Evolutionary conservation across 1,284 basidiomycete genomes (phyloP).

Genomic region (Leccinum subspadiceum): DNA sequence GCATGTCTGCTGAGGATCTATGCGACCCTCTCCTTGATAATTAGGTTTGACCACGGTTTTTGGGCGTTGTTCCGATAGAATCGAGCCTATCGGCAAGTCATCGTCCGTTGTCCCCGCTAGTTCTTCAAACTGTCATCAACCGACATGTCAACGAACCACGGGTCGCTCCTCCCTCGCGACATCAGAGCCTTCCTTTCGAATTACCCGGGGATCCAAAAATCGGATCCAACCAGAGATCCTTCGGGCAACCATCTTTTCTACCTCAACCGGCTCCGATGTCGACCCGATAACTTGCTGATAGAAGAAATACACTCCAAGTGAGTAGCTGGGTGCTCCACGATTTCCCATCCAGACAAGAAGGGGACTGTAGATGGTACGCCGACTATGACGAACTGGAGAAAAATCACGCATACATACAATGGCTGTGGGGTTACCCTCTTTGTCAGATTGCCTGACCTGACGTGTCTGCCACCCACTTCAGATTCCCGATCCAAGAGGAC

Average conservation of each 20-base stretch:
- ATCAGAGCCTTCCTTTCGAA: conserved; percentile 60
- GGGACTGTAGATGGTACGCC: conserved; percentile 52
- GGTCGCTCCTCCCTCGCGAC: conserved; percentile 45
- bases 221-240: conserved; percentile 37
- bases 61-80: background rate
- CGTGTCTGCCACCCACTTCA: conserved; percentile 23
- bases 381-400: conserved; percentile 63
- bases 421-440: conserved; percentile 51
- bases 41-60: background rate
- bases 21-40: background rate
- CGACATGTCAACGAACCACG: conserved; percentile 16
- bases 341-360: background rate
- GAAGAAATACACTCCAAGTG: conserved; percentile 63
- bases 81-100: conserved; percentile 8
- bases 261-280: conserved; percentile 52
- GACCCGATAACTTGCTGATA: conserved; percentile 60
- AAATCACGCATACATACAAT: conserved; percentile 73
- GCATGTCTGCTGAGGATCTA: background rate
- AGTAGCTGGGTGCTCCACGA: conserved; percentile 14
- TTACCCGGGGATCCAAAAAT: conserved; percentile 46
- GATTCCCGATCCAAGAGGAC: conserved; percentile 66
- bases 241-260: conserved; percentile 66
- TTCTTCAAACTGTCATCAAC: conserved; percentile 12
- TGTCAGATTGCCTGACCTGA: conserved; percentile 3
- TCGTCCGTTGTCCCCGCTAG: conserved; percentile 17